Conservation (phyloP, 1,139 yeast genomes). For the Cylindricascospora bacillispora region DNA sequence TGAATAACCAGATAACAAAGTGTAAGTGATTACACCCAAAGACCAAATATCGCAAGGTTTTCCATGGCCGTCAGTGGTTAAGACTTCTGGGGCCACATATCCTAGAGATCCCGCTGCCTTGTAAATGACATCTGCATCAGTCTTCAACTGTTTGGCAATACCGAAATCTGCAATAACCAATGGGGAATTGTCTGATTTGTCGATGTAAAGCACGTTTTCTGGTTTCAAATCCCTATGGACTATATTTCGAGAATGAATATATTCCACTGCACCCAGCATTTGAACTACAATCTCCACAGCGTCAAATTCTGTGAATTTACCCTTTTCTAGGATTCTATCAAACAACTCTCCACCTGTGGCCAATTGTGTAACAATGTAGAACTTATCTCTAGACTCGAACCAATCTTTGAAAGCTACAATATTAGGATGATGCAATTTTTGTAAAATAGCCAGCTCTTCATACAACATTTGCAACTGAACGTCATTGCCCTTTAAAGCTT, state of each 20-base stretch:
- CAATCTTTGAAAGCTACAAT: slow-evolving; percentile 76
- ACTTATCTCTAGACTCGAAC: slow-evolving; percentile 76
- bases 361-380: slow-evolving; percentile 59
- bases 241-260: slow-evolving; percentile 59
- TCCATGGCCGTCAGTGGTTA: slow-evolving; percentile 68
- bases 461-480: slow-evolving; percentile 39
- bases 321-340: slow-evolving; percentile 65
- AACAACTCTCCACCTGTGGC: slow-evolving; percentile 91
- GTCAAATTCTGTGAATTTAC: slow-evolving; percentile 74
- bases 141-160: slow-evolving; percentile 61
- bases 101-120: slow-evolving; percentile 86
- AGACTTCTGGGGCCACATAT: slow-evolving; percentile 88
- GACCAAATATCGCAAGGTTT: slow-evolving; percentile 93
- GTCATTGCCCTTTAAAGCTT: slow-evolving; percentile 66
- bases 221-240: slow-evolving; percentile 91
- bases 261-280: slow-evolving; percentile 58
- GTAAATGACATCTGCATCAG: slow-evolving; percentile 49
- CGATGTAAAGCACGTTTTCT: slow-evolving; percentile 59
- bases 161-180: slow-evolving; percentile 88
- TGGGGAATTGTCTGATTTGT: slow-evolving; percentile 39
- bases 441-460: slow-evolving; percentile 60
- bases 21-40: slow-evolving; percentile 81
- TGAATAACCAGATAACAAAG: slow-evolving; percentile 81
- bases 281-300: slow-evolving; percentile 62
- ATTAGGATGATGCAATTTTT: slow-evolving; percentile 59